Evolutionary conservation across 176 grass and related monocot species (phyloP), one percentile per base, ranked within the genome.

Genomic region (Aegilops sharonensis): DNA sequence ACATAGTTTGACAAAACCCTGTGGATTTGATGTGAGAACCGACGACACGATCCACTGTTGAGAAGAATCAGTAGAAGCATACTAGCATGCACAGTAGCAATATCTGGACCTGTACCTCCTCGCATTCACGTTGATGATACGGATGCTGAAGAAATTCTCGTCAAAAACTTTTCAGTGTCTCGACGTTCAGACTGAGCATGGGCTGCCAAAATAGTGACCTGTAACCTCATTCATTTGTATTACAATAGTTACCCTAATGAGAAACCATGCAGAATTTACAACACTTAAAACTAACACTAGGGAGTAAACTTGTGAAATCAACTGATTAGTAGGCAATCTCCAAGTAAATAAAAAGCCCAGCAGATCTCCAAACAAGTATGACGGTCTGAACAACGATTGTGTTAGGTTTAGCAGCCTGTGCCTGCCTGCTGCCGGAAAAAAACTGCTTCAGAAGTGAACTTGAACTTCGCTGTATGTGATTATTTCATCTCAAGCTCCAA

Each of bases 11-110:
- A 82, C 11, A 47, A 72, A 20, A 21, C 43, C 43, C 7, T 31
- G 11, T 2, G 70, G 70, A 68, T 59, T 34, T 88, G 79, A 77
- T 32, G 45, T 18, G 78, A 68, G 62, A 15, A 68, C 42, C 21
- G 59, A 65, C 13, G 61, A 81, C 35, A 34, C n/a, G 85, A 87
- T 1, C 21, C n/a, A 42, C 85, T 75, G 31, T 81, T 73, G 34
- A 48, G 4, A 68, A 60, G 79, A 82, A 77, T 76, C 45, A 17
- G 64, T 47, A 5, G 63, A 21, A 40, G 67, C 27, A 31, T 47
- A 57, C 52, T 56, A 56, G 11, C 6, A 30, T 24, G 5, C 5
- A 0, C 10, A 34, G 4, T 60, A 23, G 74, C 36, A 37, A 52
- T 81, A 20, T 63, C 9, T 68, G 62, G 42, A 32, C 48, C 18